These are phyloP conservation scores for Pyropia haitanensis DNA, from an alignment of 23 red algal genomes.

Conservation along the genomic window DNA sequence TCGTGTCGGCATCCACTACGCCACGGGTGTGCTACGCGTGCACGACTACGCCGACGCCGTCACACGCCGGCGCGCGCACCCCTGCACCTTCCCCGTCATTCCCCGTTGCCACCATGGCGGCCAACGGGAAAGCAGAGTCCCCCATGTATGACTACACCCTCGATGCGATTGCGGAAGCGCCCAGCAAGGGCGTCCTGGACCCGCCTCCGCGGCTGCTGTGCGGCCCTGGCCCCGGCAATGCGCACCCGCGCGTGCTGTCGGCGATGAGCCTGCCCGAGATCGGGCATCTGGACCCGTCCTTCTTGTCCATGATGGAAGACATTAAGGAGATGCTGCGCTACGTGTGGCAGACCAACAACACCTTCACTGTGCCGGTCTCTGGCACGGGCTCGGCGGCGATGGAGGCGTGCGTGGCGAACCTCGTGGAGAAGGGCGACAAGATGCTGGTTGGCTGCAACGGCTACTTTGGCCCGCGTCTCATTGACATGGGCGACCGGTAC, in stretches of 20 bases:
- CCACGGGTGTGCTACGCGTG: no score
- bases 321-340: slow-evolving; percentile 68
- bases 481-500: slow-evolving; percentile 67
- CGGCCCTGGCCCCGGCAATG: slow-evolving; percentile 59
- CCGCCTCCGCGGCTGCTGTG: slow-evolving; percentile 60
- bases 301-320: slow-evolving; percentile 68
- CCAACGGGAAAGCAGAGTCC: no score
- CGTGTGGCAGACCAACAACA: slow-evolving; percentile 76
- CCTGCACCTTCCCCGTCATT: no score
- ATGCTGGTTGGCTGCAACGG: slow-evolving; percentile 68
- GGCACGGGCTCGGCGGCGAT: slow-evolving; percentile 75
- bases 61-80: no score
- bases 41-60: no score
- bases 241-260: slow-evolving; percentile 48
- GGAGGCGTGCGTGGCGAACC: slow-evolving; percentile 71
- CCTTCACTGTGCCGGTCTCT: slow-evolving; percentile 71
- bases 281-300: slow-evolving; percentile 61
- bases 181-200: slow-evolving; percentile 19
- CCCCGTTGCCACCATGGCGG: no score
- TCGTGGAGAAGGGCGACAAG: slow-evolving; percentile 53
- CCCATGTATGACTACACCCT: slow-evolving; percentile 23
- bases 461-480: slow-evolving; percentile 52
- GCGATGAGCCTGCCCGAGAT: slow-evolving; percentile 50
- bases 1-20: no score
- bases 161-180: slow-evolving; percentile 18